Conservation (phyloP, 345 rosid species). For the Salix arbutifolia region DNA sequence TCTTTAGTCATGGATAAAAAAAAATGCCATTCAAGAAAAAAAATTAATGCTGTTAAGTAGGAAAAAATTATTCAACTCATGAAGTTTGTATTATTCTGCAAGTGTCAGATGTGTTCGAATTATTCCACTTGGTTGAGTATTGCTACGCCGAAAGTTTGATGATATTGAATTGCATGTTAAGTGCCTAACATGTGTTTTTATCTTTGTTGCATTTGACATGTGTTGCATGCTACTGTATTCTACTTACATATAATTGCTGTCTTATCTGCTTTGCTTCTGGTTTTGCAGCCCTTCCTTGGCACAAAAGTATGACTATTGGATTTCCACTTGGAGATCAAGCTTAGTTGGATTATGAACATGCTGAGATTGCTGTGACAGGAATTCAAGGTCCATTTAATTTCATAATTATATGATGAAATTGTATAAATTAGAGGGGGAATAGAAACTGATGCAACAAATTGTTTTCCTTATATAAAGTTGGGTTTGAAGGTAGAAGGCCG, state of each 20-base stretch:
- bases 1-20: not conserved
- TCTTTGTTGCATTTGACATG: not conserved
- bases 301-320: conserved; percentile 37
- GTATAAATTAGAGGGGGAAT: conserved; percentile 37
- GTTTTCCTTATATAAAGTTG: conserved; percentile 19
- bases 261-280: not conserved
- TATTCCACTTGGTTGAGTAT: not conserved
- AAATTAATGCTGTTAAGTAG: not conserved
- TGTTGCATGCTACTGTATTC: not conserved
- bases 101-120: not conserved
- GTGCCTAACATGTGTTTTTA: not conserved
- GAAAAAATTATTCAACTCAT: not conserved
- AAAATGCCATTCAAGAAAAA: not conserved
- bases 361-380: conserved; percentile 9
- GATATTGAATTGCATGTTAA: not conserved
- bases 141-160: not conserved
- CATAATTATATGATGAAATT: conserved; percentile 27
- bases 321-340: conserved; percentile 4
- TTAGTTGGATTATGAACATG: conserved; percentile 9
- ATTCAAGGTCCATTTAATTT: conserved; percentile 29
- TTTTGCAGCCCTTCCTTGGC: conserved; percentile 52
- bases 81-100: not conserved
- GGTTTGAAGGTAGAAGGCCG: conserved; percentile 29
- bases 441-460: conserved; percentile 26
- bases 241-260: not conserved